phyloP scores from a whole-genome alignment of 2,329 filamentous ascomycete genomes.

The Pseudogymnoascus sp. region DNA sequence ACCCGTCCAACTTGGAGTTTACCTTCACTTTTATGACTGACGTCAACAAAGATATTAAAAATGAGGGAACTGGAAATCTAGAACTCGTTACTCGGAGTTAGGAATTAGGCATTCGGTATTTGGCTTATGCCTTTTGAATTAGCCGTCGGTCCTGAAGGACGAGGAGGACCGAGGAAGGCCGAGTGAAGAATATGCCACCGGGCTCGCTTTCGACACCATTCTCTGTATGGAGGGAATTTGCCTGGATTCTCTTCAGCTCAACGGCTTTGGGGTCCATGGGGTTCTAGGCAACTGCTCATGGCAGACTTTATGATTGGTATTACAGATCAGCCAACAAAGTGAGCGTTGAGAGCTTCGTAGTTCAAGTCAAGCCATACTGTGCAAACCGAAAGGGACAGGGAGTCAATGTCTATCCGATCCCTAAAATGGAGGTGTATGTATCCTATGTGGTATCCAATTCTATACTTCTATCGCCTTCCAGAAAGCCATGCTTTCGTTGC shows the following conservation, averaged over 20 bases:
- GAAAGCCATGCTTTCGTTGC: constrained; percentile 48
- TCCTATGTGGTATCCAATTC: constrained; percentile 3
- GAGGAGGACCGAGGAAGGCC: neutral
- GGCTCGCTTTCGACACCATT: neutral
- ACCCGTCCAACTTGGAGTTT: neutral
- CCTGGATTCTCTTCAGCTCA: too few relatives aligned
- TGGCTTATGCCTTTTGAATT: neutral
- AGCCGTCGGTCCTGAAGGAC: neutral
- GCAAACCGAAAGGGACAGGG: neutral
- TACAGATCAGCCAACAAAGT: neutral
- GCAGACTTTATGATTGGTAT: neutral
- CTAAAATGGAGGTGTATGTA: neutral
- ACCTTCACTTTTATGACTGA: neutral
- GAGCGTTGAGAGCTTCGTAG: neutral
- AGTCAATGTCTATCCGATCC: neutral
- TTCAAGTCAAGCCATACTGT: neutral
- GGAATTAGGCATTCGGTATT: neutral
- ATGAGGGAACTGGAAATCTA: neutral
- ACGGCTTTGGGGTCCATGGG: too few relatives aligned
- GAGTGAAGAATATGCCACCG: neutral
- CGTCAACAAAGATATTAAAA: neutral
- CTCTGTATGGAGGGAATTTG: too few relatives aligned
- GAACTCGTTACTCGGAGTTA: neutral
- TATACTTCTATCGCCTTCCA: constrained; percentile 32
- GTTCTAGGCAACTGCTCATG: neutral